Percentiles rank a stretch among this genome's conserved stretches.
These are phyloP conservation scores for Eucalyptus tenuipes DNA, from an alignment of 345 rosid species.

Conservation along the genomic window DNA sequence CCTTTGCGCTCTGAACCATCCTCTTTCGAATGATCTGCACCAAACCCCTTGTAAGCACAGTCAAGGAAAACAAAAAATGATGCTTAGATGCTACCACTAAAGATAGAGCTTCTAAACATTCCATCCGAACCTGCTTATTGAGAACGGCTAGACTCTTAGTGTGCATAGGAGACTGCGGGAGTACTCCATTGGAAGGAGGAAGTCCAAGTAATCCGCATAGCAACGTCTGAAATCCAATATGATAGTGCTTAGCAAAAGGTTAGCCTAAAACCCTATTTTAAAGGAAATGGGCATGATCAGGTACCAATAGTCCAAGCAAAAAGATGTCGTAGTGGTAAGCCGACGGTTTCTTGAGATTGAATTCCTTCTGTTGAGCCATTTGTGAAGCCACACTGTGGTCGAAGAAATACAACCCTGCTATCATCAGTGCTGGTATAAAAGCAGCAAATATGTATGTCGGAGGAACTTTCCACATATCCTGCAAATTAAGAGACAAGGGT, in stretches of 20 bases:
- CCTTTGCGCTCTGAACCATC: slow-evolving; percentile 73
- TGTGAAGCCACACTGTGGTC: slow-evolving; percentile 91
- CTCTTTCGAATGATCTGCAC: slow-evolving; percentile 41
- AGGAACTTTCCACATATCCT: slow-evolving; percentile 84
- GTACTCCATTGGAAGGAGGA: slow-evolving; percentile 87
- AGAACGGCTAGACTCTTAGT: slow-evolving; percentile 78
- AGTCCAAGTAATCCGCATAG: slow-evolving; percentile 78
- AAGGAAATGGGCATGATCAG: neutral
- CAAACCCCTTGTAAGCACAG: neutral
- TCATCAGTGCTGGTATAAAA: slow-evolving; percentile 70
- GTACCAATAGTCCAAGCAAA: slow-evolving; percentile 59
- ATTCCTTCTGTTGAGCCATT: slow-evolving; percentile 81
- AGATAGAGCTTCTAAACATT: neutral
- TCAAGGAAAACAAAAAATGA: neutral
- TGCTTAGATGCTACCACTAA: neutral
- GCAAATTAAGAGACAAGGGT: neutral
- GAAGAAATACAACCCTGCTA: slow-evolving; percentile 81
- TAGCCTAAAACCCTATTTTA: neutral
- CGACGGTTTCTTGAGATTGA: slow-evolving; percentile 66
- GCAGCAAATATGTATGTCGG: slow-evolving; percentile 57
- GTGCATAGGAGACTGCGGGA: slow-evolving; percentile 93
- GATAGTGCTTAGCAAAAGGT: neutral
- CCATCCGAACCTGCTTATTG: slow-evolving; percentile 40
- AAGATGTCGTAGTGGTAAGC: slow-evolving; percentile 79
- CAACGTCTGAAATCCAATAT: slow-evolving; percentile 39